Conservation (phyloP, 176 grass and related monocot species). For the Raddia guianensis region DNA sequence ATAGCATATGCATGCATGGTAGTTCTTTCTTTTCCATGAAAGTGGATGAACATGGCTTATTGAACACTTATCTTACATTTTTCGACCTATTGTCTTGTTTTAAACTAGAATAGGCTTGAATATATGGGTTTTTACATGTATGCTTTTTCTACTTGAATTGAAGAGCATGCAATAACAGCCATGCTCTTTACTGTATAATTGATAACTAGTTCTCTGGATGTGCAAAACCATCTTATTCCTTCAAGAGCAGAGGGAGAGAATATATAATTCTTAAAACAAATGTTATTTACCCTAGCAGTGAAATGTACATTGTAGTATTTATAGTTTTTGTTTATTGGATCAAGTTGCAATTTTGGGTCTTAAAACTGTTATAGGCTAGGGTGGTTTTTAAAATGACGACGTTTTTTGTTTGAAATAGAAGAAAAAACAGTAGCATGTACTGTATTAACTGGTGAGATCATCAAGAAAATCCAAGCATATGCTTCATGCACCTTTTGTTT, state of each 20-base stretch:
- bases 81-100: neutral
- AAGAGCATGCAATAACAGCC: constrained; percentile 55
- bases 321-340: neutral
- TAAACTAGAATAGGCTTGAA: neutral
- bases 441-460: constrained; percentile 15
- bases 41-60: neutral
- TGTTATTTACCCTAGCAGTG: neutral
- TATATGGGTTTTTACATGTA: neutral
- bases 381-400: neutral
- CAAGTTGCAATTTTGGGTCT: neutral
- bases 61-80: neutral
- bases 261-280: neutral
- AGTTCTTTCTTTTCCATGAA: neutral
- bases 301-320: neutral
- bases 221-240: neutral
- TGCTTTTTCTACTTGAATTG: neutral
- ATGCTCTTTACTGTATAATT: neutral
- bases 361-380: neutral
- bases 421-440: constrained; percentile 15
- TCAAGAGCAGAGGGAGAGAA: neutral
- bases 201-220: neutral
- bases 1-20: neutral
- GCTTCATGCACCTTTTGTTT: neutral
- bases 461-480: neutral
- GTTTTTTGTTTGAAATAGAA: neutral